Evolutionary conservation across 805 yeast species (phyloP).

Genomic region (Cyberlindnera xylosilytica): DNA sequence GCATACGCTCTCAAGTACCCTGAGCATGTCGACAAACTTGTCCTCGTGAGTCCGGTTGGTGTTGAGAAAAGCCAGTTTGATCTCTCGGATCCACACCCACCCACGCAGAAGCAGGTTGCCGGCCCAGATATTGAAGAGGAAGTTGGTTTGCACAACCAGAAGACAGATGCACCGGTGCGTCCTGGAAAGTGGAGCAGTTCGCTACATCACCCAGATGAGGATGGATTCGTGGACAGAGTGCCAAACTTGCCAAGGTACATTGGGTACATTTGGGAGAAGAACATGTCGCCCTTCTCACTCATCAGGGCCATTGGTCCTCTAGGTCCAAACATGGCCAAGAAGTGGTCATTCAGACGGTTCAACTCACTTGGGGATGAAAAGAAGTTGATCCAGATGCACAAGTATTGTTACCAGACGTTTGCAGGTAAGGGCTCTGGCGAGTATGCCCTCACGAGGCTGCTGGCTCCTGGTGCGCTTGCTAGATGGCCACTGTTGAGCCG

Average conservation of each 20-base stretch:
- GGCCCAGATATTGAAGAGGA: conserved; percentile 33
- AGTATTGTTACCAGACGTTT: conserved; percentile 50
- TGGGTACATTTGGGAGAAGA: conserved; percentile 47
- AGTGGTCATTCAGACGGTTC: conserved; percentile 55
- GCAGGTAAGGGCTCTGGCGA: conserved; percentile 62
- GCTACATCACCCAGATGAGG: conserved; percentile 26
- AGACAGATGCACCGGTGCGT: conserved; percentile 16
- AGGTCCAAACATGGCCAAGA: conserved; percentile 46
- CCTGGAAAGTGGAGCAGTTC: conserved; percentile 17
- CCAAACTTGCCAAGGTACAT: conserved; percentile 36
- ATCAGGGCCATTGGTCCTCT: conserved; percentile 51
- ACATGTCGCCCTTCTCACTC: conserved; percentile 53
- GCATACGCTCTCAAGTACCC: conserved; percentile 58
- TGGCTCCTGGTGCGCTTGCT: conserved; percentile 58
- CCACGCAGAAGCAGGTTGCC: conserved; percentile 17
- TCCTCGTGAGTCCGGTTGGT: conserved; percentile 70
- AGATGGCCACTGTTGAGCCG: conserved; percentile 56
- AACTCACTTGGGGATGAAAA: conserved; percentile 26
- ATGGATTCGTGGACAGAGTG: conserved; percentile 33
- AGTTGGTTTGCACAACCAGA: conserved; percentile 19
- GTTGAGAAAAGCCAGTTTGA: conserved; percentile 53
- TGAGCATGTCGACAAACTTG: conserved; percentile 43
- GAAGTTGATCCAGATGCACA: conserved; percentile 43
- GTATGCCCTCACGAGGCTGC: conserved; percentile 54
- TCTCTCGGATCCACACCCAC: conserved; percentile 10